Base-by-base conservation (phyloP, 140 eudicot species). In the Cichorium intybus region DNA sequence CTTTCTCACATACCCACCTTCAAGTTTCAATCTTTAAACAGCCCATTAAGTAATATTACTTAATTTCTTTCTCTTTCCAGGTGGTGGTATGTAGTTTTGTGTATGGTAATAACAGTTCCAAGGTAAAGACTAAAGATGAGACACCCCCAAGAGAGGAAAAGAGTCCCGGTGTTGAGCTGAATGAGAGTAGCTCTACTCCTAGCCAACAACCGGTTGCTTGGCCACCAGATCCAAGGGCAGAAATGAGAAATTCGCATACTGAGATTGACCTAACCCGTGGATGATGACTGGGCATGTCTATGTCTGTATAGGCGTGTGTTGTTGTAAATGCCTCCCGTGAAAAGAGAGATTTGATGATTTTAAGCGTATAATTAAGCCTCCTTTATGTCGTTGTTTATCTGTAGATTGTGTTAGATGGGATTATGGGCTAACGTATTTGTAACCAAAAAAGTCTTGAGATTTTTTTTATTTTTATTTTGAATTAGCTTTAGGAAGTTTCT, bases 81-180 rank as follows among this genome's bases (percentile, higher is more conserved):
- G 96, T 86, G 41, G 85, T 88, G 22, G 92, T 84, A 16, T 83
- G 96, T 82, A 92, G 98, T 72, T 92, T 92, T 74, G 87, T 92
- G 10, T 86, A 85, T 10, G 75, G 69, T 35, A 55, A 23, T 21
- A 90, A 84, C 66, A 79, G 65, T 73, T 20, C 71, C 3, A 85
- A 79, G 68, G 66, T 68, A 7, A 85, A 88, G 80, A 55, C 26
- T 58, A 74, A 73, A 77, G 6, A 59, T 4, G 95, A 77, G 33
- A 46, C 80, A 6, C 79, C 59, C 31, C 41, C 73, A 0, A 75
- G 79, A 70, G 86, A 57, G 0, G 86, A 82, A 15, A 73, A 73
- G 48, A 60, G 43, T 60, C 68, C 82, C 0, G 24, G 29, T 7
- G 58, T 52, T 27, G 80, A 71, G 14, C 70, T 58, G 69, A 75